phyloP scores from a whole-genome alignment of 2,329 filamentous ascomycete species.

The Colletotrichum sp. region DNA sequence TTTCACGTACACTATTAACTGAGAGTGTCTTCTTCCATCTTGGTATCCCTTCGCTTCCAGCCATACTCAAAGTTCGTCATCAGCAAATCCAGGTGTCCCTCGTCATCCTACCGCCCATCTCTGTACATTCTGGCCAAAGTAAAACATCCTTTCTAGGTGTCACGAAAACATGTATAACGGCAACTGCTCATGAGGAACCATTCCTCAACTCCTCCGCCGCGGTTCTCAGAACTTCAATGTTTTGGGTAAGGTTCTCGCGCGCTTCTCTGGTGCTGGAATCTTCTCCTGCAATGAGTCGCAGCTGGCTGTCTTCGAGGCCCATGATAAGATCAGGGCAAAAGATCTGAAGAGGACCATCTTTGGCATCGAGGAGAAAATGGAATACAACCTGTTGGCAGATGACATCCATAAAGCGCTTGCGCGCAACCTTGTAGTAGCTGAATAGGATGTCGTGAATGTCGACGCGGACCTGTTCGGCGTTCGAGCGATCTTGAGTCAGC shows the following conservation, averaged over 20 bases:
- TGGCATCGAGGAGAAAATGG: slow-evolving; percentile 55
- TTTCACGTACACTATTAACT: not conserved
- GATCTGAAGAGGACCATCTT: slow-evolving; percentile 54
- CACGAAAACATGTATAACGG: fast-evolving
- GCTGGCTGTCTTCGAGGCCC: slow-evolving; percentile 48
- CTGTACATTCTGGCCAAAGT: not conserved
- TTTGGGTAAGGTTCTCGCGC: not conserved
- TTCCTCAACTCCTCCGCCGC: not conserved
- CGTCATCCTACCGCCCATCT: not conserved
- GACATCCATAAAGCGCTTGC: slow-evolving; percentile 67
- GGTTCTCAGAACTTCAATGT: not conserved
- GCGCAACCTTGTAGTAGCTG: slow-evolving; percentile 67
- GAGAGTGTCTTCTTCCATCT: not conserved
- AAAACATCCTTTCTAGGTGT: not conserved
- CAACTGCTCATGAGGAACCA: not conserved
- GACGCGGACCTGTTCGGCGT: slow-evolving; percentile 37
- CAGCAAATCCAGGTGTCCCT: not conserved
- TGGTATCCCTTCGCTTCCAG: not conserved
- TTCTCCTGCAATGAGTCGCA: slow-evolving; percentile 65
- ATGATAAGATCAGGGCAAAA: slow-evolving; percentile 58
- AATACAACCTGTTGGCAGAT: slow-evolving; percentile 64
- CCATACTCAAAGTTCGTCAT: not conserved
- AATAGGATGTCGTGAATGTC: slow-evolving; percentile 66
- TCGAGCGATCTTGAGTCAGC: slow-evolving; percentile 12
- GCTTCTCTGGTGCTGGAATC: slow-evolving; percentile 32